A percentile compares a stretch with the other conserved stretches of the same genome.
Evolutionary conservation across 768 basidiomycete genomes (phyloP).

Genomic region (Auriscalpium microsporum): DNA sequence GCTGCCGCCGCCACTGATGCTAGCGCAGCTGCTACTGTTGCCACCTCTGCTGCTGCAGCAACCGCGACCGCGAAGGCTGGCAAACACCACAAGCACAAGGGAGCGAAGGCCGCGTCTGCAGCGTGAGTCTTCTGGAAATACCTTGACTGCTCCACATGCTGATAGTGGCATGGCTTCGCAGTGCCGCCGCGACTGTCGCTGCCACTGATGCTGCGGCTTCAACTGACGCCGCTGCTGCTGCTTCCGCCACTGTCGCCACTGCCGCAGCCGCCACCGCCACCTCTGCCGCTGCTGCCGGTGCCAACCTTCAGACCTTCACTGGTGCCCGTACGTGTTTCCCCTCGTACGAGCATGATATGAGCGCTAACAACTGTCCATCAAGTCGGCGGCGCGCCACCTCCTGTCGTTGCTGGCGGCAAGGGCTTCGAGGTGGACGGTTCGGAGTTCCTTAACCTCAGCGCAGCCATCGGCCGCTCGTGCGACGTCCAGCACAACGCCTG

Average conservation of each 20-base stretch:
- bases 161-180: no score
- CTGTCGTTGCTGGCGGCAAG: constrained; percentile 35
- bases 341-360: not conserved
- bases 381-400: constrained; percentile 38
- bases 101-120: not conserved
- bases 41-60: constrained; percentile 11
- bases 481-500: constrained; percentile 51
- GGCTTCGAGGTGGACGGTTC: constrained; percentile 40
- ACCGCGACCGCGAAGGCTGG: constrained; percentile 2
- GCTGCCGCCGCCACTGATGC: not conserved
- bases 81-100: not conserved
- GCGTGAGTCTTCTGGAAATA: no score
- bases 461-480: constrained; percentile 49
- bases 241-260: no score
- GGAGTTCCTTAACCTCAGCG: constrained; percentile 40
- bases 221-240: no score
- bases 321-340: constrained; percentile 30
- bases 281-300: constrained; percentile 6
- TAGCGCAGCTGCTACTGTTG: not conserved
- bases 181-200: no score
- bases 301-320: constrained; percentile 45
- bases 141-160: no score
- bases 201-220: no score
- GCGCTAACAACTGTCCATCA: not conserved
- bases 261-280: not conserved